Conservation (phyloP, 345 rosid species). For the Anacardium occidentale region DNA sequence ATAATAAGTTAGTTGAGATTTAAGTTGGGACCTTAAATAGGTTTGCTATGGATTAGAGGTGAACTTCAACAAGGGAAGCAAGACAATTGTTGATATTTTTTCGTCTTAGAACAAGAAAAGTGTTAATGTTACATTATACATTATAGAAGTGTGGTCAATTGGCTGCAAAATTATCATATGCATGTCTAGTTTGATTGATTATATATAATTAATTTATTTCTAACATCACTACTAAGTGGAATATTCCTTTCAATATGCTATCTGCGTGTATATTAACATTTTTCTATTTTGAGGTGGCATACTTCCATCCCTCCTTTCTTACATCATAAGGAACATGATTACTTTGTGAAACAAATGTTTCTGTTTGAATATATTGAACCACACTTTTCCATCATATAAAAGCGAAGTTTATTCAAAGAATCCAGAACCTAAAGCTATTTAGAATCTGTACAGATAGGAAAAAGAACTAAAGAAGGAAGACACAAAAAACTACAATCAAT, state of each 20-base stretch:
- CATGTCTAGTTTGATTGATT: background rate
- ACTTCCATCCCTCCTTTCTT: no score
- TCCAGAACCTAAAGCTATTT: no score
- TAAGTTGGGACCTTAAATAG: background rate
- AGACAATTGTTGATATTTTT: background rate
- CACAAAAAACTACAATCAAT: no score
- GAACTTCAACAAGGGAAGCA: background rate
- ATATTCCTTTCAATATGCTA: background rate
- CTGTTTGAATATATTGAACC: no score
- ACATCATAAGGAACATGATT: no score
- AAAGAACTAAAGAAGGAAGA: no score
- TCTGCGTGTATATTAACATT: background rate
- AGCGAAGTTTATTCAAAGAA: no score
- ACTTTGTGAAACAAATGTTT: no score
- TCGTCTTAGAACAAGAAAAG: background rate
- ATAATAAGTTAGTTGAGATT: background rate
- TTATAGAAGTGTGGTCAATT: conserved; percentile 7
- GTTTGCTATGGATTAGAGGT: background rate
- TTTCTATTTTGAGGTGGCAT: no score
- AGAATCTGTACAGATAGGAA: no score
- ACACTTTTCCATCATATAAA: no score
- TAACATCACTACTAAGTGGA: background rate
- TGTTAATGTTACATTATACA: background rate
- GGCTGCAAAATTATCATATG: background rate
- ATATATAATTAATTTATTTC: background rate